phyloP scores from a whole-genome alignment of 805 yeast species.

The Grigorovia humatica region DNA sequence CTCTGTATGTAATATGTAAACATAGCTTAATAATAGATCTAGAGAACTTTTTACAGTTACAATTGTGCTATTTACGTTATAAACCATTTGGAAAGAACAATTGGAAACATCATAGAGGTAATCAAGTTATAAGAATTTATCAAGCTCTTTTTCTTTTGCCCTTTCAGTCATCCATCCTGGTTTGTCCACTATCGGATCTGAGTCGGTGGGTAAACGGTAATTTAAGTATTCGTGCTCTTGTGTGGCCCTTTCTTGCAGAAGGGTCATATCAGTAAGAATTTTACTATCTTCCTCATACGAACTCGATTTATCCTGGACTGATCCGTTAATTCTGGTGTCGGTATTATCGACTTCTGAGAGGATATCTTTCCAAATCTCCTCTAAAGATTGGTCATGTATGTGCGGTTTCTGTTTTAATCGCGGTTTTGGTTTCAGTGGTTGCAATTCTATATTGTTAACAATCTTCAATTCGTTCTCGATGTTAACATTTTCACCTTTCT shows the following conservation, averaged over 20 bases:
- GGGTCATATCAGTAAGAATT: conserved; percentile 13
- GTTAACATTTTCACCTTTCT: conserved; percentile 33
- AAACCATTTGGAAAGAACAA: too few relatives aligned
- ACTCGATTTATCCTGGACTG: not conserved
- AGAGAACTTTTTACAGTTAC: not conserved
- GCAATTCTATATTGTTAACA: conserved; percentile 19
- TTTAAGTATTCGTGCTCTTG: conserved; percentile 21
- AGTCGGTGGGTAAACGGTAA: conserved; percentile 26
- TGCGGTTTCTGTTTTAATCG: conserved; percentile 16
- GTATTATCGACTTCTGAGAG: conserved; percentile 13
- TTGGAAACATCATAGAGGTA: not conserved
- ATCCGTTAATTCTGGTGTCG: not conserved
- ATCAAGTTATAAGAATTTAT: conserved; percentile 27
- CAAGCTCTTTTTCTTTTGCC: conserved; percentile 29
- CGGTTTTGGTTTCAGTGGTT: not conserved
- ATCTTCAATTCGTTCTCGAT: conserved; percentile 33
- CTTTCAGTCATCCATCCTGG: conserved; percentile 33
- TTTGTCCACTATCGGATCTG: conserved; percentile 30
- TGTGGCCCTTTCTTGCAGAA: conserved; percentile 10
- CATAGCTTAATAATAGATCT: not conserved
- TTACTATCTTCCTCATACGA: conserved; percentile 5
- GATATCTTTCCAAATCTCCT: conserved; percentile 23
- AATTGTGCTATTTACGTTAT: too few relatives aligned
- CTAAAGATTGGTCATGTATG: conserved; percentile 15
- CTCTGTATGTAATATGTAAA: not conserved